Percentiles rank a stretch among this genome's conserved stretches.
Evolutionary conservation across 441 rosid species (phyloP).

Genomic region (Melastoma candidum): DNA sequence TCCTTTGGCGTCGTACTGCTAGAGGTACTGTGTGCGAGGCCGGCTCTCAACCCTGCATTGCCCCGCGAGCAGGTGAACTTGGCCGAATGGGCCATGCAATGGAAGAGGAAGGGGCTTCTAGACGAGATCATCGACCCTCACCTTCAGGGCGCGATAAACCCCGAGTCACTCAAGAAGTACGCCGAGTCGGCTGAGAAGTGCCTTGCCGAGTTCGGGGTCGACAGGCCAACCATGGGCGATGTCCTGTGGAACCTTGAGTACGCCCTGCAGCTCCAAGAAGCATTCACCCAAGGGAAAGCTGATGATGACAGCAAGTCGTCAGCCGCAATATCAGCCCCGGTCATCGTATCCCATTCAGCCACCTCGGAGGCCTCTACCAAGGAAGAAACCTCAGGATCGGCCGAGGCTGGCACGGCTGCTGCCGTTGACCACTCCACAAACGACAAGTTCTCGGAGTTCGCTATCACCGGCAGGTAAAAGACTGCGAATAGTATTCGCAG

Average conservation of each 20-base stretch:
- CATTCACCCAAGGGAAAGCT: slow-evolving; percentile 6
- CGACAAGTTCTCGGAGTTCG: slow-evolving; percentile 6
- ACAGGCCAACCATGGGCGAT: slow-evolving; percentile 12
- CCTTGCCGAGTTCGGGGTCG: background rate
- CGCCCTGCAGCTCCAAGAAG: slow-evolving; percentile 10
- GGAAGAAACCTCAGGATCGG: background rate
- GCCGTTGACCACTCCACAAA: slow-evolving; percentile 1
- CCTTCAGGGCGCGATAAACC: slow-evolving; percentile 5
- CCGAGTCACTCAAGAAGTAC: slow-evolving; percentile 7
- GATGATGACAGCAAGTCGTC: slow-evolving; percentile 4
- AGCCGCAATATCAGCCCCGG: background rate
- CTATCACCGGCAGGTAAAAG: slow-evolving; percentile 2
- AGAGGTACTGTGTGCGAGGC: slow-evolving; percentile 9
- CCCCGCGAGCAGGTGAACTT: slow-evolving; percentile 7
- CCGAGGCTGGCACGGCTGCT: background rate
- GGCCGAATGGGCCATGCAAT: slow-evolving; percentile 10
- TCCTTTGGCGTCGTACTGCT: slow-evolving; percentile 8
- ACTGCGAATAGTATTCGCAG: too few relatives aligned
- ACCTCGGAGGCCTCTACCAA: background rate
- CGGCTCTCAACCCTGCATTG: slow-evolving; percentile 5
- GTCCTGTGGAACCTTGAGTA: slow-evolving; percentile 11
- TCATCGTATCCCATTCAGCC: background rate
- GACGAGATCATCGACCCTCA: slow-evolving; percentile 11
- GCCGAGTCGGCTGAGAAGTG: slow-evolving; percentile 5
- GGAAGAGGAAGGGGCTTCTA: slow-evolving; percentile 7